Percentiles rank a stretch among this genome's conserved stretches.
Evolutionary conservation across 1,284 basidiomycete species (phyloP).

Genomic region (Polyporus tsugae): DNA sequence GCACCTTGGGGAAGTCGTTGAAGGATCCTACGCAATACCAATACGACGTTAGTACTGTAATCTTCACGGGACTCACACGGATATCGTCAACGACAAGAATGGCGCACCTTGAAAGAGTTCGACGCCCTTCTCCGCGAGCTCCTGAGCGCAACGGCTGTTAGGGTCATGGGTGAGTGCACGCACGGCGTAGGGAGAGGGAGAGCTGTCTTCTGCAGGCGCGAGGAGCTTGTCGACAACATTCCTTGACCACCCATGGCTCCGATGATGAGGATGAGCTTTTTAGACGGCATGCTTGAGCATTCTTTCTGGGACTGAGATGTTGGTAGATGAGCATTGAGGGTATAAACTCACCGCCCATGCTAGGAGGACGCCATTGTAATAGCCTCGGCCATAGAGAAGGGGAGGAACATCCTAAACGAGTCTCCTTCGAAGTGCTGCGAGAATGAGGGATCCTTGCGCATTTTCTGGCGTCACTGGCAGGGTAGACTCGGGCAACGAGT

Average conservation of each 20-base stretch:
- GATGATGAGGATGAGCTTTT: conserved; percentile 58
- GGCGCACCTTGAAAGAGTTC: conserved; percentile 51
- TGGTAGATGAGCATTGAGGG: too few relatives aligned
- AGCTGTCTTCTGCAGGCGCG: conserved; percentile 45
- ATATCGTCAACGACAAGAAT: too few relatives aligned
- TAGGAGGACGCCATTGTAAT: not conserved
- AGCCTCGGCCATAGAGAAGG: not conserved
- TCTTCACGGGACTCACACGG: too few relatives aligned
- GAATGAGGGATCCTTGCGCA: too few relatives aligned
- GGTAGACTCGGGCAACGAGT: not conserved
- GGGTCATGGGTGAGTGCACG: conserved; percentile 57
- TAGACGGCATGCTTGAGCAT: conserved; percentile 7
- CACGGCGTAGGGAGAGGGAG: conserved; percentile 54
- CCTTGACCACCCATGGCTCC: conserved; percentile 63
- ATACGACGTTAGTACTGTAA: not conserved
- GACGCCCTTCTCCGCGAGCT: conserved; percentile 49
- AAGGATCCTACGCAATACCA: conserved; percentile 32
- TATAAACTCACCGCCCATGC: not conserved
- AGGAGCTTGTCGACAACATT: conserved; percentile 55
- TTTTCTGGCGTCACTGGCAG: too few relatives aligned
- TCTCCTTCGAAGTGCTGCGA: not conserved
- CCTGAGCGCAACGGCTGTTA: conserved; percentile 45
- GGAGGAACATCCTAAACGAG: not conserved
- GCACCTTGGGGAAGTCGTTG: conserved; percentile 45
- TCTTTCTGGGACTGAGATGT: not conserved